Conservation (phyloP, 1,284 basidiomycete genomes). For the Violaceomyces palustris region DNA sequence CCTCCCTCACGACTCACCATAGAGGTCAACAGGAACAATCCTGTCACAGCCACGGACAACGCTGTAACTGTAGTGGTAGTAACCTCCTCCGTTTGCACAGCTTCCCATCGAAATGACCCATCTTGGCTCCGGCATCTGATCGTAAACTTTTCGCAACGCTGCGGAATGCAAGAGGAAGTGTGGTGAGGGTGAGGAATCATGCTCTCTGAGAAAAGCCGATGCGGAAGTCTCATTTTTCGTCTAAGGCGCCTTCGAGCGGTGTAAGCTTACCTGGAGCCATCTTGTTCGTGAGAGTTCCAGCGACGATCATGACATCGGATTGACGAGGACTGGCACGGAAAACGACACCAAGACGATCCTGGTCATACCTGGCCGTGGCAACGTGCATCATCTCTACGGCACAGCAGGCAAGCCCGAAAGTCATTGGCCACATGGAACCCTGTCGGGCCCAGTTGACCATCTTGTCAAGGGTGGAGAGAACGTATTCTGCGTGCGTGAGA, state of each 20-base stretch:
- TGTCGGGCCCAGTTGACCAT: slow-evolving; percentile 96
- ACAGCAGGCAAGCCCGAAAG: slow-evolving; percentile 94
- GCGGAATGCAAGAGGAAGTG: slow-evolving; percentile 1
- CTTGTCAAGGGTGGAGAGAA: slow-evolving; percentile 91
- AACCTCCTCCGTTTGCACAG: slow-evolving; percentile 96
- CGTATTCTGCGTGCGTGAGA: slow-evolving; percentile 83
- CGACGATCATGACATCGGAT: slow-evolving; percentile 99
- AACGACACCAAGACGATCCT: slow-evolving; percentile 93
- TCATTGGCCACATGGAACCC: slow-evolving; percentile 99
- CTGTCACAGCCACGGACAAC: slow-evolving; percentile 99
- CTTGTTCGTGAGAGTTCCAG: slow-evolving; percentile 98
- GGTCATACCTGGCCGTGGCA: slow-evolving; percentile 97
- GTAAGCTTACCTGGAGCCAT: slow-evolving; percentile 94
- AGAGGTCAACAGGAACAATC: slow-evolving; percentile 93
- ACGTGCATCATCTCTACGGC: slow-evolving; percentile 89
- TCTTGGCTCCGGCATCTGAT: slow-evolving; percentile 52
- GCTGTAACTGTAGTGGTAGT: slow-evolving; percentile 92
- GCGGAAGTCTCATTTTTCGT: too few species aligned
- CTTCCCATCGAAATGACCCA: slow-evolving; percentile 99
- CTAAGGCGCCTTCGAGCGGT: too few species aligned
- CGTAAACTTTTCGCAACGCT: slow-evolving; percentile 41
- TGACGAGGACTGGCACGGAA: slow-evolving; percentile 98
- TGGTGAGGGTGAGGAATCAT: neutral
- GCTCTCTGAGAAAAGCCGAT: neutral
- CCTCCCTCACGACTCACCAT: too few species aligned